Base-by-base conservation (phyloP, 768 basidiomycete genomes). In the Galerina sulciceps region DNA sequence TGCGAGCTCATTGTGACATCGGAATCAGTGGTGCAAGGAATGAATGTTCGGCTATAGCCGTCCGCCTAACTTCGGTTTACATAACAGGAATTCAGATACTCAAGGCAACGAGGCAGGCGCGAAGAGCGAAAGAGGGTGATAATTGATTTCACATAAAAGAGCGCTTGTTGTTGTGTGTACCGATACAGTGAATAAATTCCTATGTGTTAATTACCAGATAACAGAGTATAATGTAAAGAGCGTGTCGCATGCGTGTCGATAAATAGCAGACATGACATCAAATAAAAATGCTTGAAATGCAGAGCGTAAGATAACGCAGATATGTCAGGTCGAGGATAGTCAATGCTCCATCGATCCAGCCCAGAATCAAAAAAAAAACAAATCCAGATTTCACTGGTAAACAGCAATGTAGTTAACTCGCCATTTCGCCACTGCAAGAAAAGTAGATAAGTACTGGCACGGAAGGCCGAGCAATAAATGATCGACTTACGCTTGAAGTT, bases 371-470 rank as follows among this genome's bases (percentile, higher is more conserved):
- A 59, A 38, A 34, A 13, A 49, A 22, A 34, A 55, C 42, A 42
- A 51, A 55, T 34, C 15, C 13, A 47, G 15, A 57, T 44, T 46
- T 42, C 34, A 36, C 46, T 56, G 37, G 56, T 82, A 87, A 45
- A 85, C 80, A 35, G 81, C 79, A 54, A 87, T 73, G 64, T 81
- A 85, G 65, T 83, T 83, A 69, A 87, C 74, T 58, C 76, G 72
- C 85, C 85, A 86, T 67, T 81, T 71, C 10, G 85, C 84, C 64
- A 73, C 85, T 86, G 58, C 5, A 53, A 51, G 37, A 17, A 38
- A 31, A 41, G 37, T 37, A 22, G n/a, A 40, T 57, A 34, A 55
- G 56, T 23, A 50, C 14, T 20, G 20, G 36, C 14, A 44, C 15
- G 20, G 34, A 41, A 37, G 6, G 36, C 46, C 10, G 17, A 49